Evolutionary conservation across 352 stramenopile species (phyloP), one percentile per base, ranked within the genome.

Genomic region (Phytophthora brassicae): DNA sequence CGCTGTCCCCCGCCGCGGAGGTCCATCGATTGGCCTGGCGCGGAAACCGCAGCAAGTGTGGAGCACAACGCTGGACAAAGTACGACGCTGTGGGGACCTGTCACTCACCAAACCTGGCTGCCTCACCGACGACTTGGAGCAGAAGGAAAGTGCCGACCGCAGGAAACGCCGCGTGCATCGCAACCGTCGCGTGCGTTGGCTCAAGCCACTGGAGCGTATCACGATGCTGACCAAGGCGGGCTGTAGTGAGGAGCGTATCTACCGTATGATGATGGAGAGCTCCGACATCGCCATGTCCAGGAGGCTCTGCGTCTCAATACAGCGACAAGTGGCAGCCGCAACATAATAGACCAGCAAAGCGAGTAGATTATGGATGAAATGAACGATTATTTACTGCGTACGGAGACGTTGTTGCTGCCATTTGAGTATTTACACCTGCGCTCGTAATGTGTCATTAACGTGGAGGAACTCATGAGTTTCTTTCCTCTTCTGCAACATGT

Each of bases 181-280:
- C 14, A 35, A 26, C 0, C 33, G 66, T 0, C 45, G 56, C 49
- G 78, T 88, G 58, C 78, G 73, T 16, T 88, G 77, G 77, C 60
- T 88, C 36, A 86, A 88, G 54, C 79, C 79, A 14, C 68, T 81
- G 29, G 79, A 86, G 50, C 76, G 76, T 14, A 72, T 85, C 46
- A 74, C 67, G 28, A 81, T 87, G 75, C 60, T 87, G 42, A 85
- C 73, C 14, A 81, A 82, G 35, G 77, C 77, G 31, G 77, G 77
- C 31, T 83, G 70, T 49, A 87, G 75, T 45, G 77, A 87, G 56
- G 69, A 83, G 47, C 56, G 59, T 36, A 87, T 87, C 59, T 84
- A 74, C 41, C 74, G 75, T 48, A 85, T 85, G 73, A 77, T 87
- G 72, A 79, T 84, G 73, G 75, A 87, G 64, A 69, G 60, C n/a